phyloP scores from a whole-genome alignment of 176 grass and related monocot genomes.

The Canna indica region DNA sequence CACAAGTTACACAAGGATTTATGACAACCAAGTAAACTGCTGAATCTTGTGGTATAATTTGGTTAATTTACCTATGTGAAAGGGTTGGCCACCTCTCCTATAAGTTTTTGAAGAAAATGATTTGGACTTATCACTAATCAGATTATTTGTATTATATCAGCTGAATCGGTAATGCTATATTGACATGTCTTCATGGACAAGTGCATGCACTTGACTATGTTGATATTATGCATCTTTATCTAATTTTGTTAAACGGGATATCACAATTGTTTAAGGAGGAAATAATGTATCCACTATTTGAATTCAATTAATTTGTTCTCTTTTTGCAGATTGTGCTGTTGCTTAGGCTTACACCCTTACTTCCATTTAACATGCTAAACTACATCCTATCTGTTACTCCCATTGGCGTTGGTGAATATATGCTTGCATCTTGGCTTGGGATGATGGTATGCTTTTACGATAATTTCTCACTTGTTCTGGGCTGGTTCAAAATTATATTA shows the following conservation, averaged over 20 bases:
- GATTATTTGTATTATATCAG: background rate
- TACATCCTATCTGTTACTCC: constrained; percentile 96
- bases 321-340: constrained; percentile 71
- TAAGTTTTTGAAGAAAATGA: background rate
- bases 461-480: background rate
- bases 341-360: constrained; percentile 82
- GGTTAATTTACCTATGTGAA: no score
- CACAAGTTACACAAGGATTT: no score
- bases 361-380: constrained; percentile 98
- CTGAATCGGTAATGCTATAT: background rate
- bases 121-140: background rate
- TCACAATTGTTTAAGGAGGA: background rate
- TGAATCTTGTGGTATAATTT: no score
- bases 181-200: background rate
- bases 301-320: constrained; percentile 19
- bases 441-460: constrained; percentile 70
- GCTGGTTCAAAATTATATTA: no score
- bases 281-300: background rate
- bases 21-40: no score
- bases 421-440: constrained; percentile 90
- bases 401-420: constrained; percentile 87
- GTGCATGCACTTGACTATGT: background rate
- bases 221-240: no score
- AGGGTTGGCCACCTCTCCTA: background rate
- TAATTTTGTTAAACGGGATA: background rate